Conservation (phyloP, 2,329 filamentous ascomycete species). For the Neurospora sp. region DNA sequence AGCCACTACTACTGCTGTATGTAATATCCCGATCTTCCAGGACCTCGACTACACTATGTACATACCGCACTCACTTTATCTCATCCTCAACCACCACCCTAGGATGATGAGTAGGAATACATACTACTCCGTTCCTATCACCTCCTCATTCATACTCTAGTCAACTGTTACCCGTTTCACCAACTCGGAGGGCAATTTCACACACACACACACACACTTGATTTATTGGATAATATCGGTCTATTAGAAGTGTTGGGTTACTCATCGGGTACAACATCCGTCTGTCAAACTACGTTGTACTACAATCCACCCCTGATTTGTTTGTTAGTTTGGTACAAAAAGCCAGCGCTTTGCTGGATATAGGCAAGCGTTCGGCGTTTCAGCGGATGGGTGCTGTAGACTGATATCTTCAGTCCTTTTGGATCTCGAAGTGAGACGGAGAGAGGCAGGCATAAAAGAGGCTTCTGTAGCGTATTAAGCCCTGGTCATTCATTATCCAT, state of each 20-base stretch:
- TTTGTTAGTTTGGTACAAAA: no score
- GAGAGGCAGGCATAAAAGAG: no score
- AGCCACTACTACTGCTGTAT: no score
- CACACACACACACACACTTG: not conserved
- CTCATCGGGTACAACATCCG: not conserved
- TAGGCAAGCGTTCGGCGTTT: no score
- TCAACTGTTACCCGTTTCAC: not conserved
- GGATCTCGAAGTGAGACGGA: no score
- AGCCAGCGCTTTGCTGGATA: not conserved
- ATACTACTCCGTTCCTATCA: no score
- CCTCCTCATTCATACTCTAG: no score
- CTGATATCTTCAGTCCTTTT: no score
- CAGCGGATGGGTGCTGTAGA: no score
- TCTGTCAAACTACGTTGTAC: not conserved
- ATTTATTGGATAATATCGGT: not conserved
- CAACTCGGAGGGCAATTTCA: not conserved
- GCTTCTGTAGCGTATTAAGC: not conserved
- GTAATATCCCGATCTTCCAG: not conserved
- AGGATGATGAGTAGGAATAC: no score
- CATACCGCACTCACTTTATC: not conserved
- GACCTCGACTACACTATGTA: not conserved
- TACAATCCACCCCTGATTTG: no score
- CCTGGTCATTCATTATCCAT: not conserved
- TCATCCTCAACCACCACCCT: not conserved
- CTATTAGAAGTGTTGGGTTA: not conserved